These are phyloP conservation scores for Phytophthora hybrid DNA, from an alignment of 352 stramenopile species.

Conservation along the genomic window DNA sequence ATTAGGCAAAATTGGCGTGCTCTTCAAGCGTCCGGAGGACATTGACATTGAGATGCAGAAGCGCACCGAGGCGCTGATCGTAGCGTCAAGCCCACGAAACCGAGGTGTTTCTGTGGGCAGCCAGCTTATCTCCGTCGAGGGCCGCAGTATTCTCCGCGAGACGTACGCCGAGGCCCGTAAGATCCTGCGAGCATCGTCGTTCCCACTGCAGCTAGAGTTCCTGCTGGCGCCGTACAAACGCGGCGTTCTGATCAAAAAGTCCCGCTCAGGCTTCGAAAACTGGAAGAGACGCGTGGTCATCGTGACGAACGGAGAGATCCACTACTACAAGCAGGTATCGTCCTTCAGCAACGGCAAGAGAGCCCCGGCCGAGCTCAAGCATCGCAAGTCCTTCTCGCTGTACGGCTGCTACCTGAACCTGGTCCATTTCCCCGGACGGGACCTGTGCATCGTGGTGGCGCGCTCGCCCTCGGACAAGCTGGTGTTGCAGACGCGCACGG, in stretches of 20 bases:
- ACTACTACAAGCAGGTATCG: slow-evolving; percentile 83
- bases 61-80: slow-evolving; percentile 78
- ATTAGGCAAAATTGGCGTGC: slow-evolving; percentile 64
- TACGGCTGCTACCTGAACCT: slow-evolving; percentile 89
- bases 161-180: slow-evolving; percentile 64
- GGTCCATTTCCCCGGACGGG: slow-evolving; percentile 71
- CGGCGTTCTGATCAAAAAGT: slow-evolving; percentile 86
- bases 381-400: slow-evolving; percentile 86
- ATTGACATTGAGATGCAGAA: slow-evolving; percentile 81
- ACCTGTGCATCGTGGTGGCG: slow-evolving; percentile 85
- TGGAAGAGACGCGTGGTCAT: slow-evolving; percentile 87
- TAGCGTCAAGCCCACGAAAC: slow-evolving; percentile 58
- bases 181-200: slow-evolving; percentile 58
- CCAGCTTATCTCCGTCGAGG: slow-evolving; percentile 75
- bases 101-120: slow-evolving; percentile 68
- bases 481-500: slow-evolving; percentile 70
- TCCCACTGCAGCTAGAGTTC: slow-evolving; percentile 80
- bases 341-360: slow-evolving; percentile 42
- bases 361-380: slow-evolving; percentile 61
- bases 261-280: slow-evolving; percentile 86
- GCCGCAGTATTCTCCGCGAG: slow-evolving; percentile 69
- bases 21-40: slow-evolving; percentile 68
- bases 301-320: slow-evolving; percentile 83
- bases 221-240: slow-evolving; percentile 86
- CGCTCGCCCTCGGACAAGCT: slow-evolving; percentile 88